phyloP scores from a whole-genome alignment of 371 early-diverging fungal genomes.

The Rhizomucor pusillus region DNA sequence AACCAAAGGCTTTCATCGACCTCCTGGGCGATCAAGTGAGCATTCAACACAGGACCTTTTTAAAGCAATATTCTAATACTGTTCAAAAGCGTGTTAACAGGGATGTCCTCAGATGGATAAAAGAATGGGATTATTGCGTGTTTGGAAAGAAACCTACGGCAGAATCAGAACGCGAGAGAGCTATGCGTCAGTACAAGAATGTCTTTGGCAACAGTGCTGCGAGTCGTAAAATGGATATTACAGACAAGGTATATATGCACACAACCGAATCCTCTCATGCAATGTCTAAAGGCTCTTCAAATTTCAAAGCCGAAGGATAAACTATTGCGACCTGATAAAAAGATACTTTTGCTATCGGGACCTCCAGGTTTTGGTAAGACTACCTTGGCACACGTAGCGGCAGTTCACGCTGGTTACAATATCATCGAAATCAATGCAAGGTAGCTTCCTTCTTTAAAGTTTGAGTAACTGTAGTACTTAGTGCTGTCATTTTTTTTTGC shows the following conservation, averaged over 20 bases:
- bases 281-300: background rate
- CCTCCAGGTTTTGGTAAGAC: constrained; percentile 99
- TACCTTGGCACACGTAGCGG: constrained; percentile 93
- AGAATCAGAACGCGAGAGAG: constrained; percentile 35
- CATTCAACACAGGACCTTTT: background rate
- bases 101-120: constrained; percentile 89
- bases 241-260: constrained; percentile 4
- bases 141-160: constrained; percentile 54
- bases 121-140: constrained; percentile 95
- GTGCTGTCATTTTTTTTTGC: constrained; percentile 1
- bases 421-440: constrained; percentile 98
- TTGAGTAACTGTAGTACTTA: background rate
- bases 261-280: background rate
- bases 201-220: constrained; percentile 19
- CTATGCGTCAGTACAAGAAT: constrained; percentile 23
- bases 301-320: constrained; percentile 41
- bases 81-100: constrained; percentile 70
- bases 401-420: constrained; percentile 89
- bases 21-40: constrained; percentile 88
- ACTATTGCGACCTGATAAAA: constrained; percentile 62
- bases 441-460: constrained; percentile 29
- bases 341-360: constrained; percentile 91
- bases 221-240: constrained; percentile 9
- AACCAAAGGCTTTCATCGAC: constrained; percentile 82
- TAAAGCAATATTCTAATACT: background rate